Conservation (phyloP, 768 basidiomycete genomes). For the Tulasnella sp. region DNA sequence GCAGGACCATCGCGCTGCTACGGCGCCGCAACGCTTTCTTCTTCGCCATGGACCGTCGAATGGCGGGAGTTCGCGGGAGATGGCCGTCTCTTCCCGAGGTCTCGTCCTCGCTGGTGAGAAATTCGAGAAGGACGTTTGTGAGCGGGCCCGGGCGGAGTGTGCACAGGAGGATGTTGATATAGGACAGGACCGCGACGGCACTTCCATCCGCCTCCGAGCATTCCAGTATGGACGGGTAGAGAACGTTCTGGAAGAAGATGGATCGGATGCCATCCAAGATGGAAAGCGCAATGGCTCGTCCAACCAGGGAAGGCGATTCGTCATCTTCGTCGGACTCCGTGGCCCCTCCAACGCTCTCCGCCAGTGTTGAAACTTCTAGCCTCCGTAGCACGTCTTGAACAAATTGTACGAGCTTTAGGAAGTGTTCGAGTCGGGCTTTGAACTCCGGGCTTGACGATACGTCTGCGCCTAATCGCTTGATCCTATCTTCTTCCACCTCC, state of each 20-base stretch:
- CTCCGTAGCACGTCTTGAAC: slow-evolving; percentile 77
- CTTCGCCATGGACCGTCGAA: not conserved
- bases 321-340: slow-evolving; percentile 35
- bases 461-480: slow-evolving; percentile 56
- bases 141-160: slow-evolving; percentile 55
- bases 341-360: not conserved
- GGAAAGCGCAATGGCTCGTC: slow-evolving; percentile 69
- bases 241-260: slow-evolving; percentile 84
- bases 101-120: slow-evolving; percentile 74
- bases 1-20: slow-evolving; percentile 82
- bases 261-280: slow-evolving; percentile 72
- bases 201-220: slow-evolving; percentile 92
- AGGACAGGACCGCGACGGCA: slow-evolving; percentile 90
- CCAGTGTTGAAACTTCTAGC: not conserved
- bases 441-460: slow-evolving; percentile 66
- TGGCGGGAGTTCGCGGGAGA: slow-evolving; percentile 26
- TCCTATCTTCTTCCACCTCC: slow-evolving; percentile 38
- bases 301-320: slow-evolving; percentile 50
- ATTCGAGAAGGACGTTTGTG: slow-evolving; percentile 58
- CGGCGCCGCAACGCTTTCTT: slow-evolving; percentile 31
- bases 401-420: slow-evolving; percentile 84
- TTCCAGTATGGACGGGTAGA: slow-evolving; percentile 88
- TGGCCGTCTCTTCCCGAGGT: slow-evolving; percentile 38
- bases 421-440: slow-evolving; percentile 69
- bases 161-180: slow-evolving; percentile 79